A percentile compares a stretch with the other conserved stretches of the same genome.
phyloP scores from a whole-genome alignment of 2,329 filamentous ascomycete genomes.

The Penicillium sumatraense region DNA sequence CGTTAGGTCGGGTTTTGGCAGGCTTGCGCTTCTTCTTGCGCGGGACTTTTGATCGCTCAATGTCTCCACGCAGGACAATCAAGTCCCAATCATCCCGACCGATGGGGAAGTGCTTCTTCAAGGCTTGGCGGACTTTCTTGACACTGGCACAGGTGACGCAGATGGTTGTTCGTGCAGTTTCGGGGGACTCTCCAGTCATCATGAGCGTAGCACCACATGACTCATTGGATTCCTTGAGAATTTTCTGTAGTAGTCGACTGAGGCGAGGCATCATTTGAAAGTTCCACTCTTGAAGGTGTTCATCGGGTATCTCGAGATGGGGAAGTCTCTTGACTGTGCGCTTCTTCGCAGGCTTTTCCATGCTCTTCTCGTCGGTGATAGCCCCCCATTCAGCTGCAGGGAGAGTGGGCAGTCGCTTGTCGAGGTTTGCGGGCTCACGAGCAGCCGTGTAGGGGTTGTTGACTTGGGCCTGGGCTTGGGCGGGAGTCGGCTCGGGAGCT shows the following conservation, averaged over 20 bases:
- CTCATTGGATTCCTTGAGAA: conserved; percentile 63
- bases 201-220: conserved; percentile 65
- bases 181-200: conserved; percentile 61
- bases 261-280: conserved; percentile 61
- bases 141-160: conserved; percentile 66
- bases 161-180: conserved; percentile 64
- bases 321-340: conserved; percentile 51
- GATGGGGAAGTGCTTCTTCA: conserved; percentile 62
- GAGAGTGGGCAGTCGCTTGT: conserved; percentile 24
- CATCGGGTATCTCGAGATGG: conserved; percentile 58
- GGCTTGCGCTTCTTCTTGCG: conserved; percentile 46
- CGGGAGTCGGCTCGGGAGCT: conserved; percentile 32
- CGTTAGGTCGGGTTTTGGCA: conserved; percentile 34
- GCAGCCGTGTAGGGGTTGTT: conserved; percentile 21
- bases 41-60: conserved; percentile 59
- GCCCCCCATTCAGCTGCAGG: conserved; percentile 17
- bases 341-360: conserved; percentile 42
- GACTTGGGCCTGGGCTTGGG: conserved; percentile 24
- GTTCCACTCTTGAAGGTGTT: conserved; percentile 63
- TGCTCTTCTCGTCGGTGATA: conserved; percentile 28
- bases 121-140: conserved; percentile 61
- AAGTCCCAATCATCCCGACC: conserved; percentile 62
- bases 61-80: conserved; percentile 64
- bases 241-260: conserved; percentile 62
- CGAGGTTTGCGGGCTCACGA: conserved; percentile 19